These are phyloP conservation scores for Lepidium sativum DNA, from an alignment of 345 rosid species.

Conservation along the genomic window DNA sequence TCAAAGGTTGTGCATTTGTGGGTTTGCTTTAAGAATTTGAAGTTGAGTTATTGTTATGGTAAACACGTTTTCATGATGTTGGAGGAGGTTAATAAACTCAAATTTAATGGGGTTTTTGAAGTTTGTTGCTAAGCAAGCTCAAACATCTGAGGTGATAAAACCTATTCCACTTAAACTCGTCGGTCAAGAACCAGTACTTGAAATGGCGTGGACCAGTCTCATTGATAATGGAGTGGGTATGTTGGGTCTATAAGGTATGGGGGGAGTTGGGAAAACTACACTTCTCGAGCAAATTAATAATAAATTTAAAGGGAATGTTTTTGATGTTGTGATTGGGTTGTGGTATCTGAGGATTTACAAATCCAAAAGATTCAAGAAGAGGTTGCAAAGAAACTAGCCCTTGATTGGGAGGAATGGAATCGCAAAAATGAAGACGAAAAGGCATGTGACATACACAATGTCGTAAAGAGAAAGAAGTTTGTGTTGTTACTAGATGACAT, in stretches of 20 bases:
- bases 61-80: not conserved
- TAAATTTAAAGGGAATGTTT: not conserved
- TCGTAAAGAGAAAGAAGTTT: too few species aligned
- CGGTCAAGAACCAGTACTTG: not conserved
- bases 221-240: not conserved
- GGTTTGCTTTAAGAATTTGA: not conserved
- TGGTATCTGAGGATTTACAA: not conserved
- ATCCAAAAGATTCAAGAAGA: constrained; percentile 4
- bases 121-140: not conserved
- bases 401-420: too few species aligned
- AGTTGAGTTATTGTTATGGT: not conserved
- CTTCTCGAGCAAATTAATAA: constrained; percentile 6
- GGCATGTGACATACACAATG: too few species aligned
- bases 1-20: too few species aligned
- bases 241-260: constrained; percentile 4
- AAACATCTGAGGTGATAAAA: not conserved
- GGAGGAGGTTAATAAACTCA: not conserved
- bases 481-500: too few species aligned
- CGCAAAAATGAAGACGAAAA: too few species aligned
- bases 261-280: constrained; percentile 24
- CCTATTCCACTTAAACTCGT: not conserved
- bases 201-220: too few species aligned
- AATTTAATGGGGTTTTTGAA: not conserved
- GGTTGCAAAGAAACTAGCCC: too few species aligned
- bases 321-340: not conserved